phyloP scores from a whole-genome alignment of 805 yeast genomes.

The Alloascoidea africana region DNA sequence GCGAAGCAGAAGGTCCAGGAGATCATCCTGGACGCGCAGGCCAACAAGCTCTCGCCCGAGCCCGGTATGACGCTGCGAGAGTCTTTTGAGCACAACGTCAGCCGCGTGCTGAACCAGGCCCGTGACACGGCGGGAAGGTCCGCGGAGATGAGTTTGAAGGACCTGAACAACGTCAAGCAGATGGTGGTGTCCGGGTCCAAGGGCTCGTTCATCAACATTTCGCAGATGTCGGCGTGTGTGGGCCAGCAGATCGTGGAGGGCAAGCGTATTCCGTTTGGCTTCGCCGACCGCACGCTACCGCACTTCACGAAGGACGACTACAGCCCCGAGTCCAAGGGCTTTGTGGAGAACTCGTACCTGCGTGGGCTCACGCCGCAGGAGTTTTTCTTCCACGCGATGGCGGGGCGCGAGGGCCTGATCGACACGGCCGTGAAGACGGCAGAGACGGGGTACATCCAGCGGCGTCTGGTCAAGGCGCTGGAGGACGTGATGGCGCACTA shows the following conservation, averaged over 20 bases:
- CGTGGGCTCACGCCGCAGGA: constrained; percentile 98
- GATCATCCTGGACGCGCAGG: constrained; percentile 85
- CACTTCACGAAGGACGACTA: constrained; percentile 98
- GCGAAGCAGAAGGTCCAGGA: constrained; percentile 93
- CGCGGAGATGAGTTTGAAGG: constrained; percentile 92
- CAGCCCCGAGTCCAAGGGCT: constrained; percentile 96
- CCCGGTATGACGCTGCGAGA: constrained; percentile 99
- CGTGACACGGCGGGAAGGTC: constrained; percentile 99
- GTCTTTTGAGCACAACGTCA: constrained; percentile 94
- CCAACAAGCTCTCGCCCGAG: constrained; percentile 76
- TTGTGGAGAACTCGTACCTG: constrained; percentile 91
- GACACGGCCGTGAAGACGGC: constrained; percentile 99
- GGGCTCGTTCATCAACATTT: constrained; percentile 96
- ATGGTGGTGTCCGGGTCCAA: constrained; percentile 99
- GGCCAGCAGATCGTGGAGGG: constrained; percentile 99
- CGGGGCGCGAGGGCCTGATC: constrained; percentile 99
- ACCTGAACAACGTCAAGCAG: constrained; percentile 90
- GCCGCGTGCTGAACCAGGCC: constrained; percentile 89
- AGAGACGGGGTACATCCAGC: constrained; percentile 96
- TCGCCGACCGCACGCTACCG: constrained; percentile 90
- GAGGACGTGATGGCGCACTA: constrained; percentile 97
- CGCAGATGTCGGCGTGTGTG: constrained; percentile 99
- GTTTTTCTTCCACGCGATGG: constrained; percentile 98
- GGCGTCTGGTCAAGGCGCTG: constrained; percentile 92
- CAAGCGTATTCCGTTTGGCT: constrained; percentile 97